These are phyloP conservation scores for Coemansia umbellata DNA, from an alignment of 192 early-diverging fungal genomes.

Conservation along the genomic window DNA sequence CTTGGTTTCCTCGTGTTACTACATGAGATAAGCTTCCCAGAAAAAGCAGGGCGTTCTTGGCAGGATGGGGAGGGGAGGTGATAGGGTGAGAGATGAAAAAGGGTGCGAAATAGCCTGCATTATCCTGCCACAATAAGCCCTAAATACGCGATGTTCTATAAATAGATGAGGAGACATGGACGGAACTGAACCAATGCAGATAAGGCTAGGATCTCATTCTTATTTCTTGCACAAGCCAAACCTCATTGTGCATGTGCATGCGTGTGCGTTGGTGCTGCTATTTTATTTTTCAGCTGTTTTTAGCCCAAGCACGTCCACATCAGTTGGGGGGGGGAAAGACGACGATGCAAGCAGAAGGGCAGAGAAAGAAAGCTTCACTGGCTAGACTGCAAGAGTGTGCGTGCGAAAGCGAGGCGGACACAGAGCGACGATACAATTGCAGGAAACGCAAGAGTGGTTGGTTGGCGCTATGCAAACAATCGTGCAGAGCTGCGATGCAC, in stretches of 20 bases:
- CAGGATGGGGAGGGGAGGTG: neutral
- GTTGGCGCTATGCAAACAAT: too few species aligned
- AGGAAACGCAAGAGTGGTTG: too few species aligned
- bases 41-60: neutral
- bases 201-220: neutral
- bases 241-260: neutral
- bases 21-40: too few species aligned
- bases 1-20: too few species aligned
- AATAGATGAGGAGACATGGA: constrained; percentile 5
- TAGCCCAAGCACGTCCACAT: neutral
- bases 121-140: neutral
- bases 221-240: neutral
- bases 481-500: too few species aligned
- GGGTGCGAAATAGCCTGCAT: neutral
- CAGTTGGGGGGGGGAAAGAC: constrained; percentile 11
- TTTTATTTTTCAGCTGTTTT: too few species aligned
- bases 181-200: neutral
- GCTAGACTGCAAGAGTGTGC: neutral
- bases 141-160: constrained; percentile 1
- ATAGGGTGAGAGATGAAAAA: neutral
- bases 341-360: neutral
- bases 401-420: too few species aligned
- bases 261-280: too few species aligned
- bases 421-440: too few species aligned
- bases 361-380: neutral